A percentile compares a stretch with the other conserved stretches of the same genome.
These are phyloP conservation scores for Komagataella ulmi DNA, from an alignment of 805 yeast genomes.

Conservation along the genomic window DNA sequence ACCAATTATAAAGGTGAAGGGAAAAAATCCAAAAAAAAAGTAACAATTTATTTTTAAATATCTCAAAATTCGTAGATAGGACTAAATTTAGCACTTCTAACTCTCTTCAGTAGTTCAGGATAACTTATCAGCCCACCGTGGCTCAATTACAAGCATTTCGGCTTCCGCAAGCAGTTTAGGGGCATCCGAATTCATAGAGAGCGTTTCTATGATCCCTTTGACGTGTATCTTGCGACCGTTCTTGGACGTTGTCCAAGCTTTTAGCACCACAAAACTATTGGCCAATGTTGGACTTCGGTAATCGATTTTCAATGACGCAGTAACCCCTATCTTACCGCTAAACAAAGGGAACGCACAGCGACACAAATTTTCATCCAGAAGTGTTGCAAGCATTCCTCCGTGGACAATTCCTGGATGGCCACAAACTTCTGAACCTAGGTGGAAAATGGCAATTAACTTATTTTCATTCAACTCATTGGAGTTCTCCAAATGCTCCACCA, in stretches of 20 bases:
- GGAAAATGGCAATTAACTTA: conserved; percentile 29
- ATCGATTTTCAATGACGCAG: conserved; percentile 29
- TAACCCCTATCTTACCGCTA: conserved; percentile 34
- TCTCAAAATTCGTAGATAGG: not conserved
- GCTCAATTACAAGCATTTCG: conserved; percentile 1
- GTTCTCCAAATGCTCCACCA: not conserved
- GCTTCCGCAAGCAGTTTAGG: not conserved
- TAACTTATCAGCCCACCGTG: not conserved
- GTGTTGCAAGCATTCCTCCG: conserved; percentile 39
- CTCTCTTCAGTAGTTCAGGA: not conserved
- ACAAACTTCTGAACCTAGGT: conserved; percentile 28
- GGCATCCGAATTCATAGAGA: not conserved
- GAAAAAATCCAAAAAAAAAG: not conserved
- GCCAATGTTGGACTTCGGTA: conserved; percentile 16
- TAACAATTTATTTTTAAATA: not conserved
- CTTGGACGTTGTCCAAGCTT: not conserved
- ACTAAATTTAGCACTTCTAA: not conserved
- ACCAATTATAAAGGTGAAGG: not conserved
- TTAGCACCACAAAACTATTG: conserved; percentile 1
- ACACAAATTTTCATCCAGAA: conserved; percentile 39
- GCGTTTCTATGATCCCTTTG: not conserved
- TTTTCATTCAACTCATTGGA: conserved; percentile 13
- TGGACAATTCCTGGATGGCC: conserved; percentile 38
- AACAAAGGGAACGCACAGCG: conserved; percentile 34
- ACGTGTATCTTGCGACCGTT: conserved; percentile 1